Base-by-base conservation (phyloP, 1,284 basidiomycete species). In the Moesziomyces antarcticus region DNA sequence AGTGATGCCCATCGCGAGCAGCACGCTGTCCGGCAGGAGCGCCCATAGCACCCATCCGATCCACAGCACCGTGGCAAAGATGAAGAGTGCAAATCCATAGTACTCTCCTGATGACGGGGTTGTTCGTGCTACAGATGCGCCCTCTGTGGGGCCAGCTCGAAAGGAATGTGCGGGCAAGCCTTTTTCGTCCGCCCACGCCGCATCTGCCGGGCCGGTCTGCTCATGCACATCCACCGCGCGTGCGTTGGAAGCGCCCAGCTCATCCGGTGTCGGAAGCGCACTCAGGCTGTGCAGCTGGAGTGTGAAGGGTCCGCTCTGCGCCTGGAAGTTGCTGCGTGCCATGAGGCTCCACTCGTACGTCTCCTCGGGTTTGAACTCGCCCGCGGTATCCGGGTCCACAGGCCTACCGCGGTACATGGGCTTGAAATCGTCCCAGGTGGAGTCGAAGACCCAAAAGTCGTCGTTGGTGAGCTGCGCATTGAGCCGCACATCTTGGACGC, bases 341-440 rank as follows among this genome's bases (percentile, higher is more conserved):
- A 80, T 80, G 49, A 80, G 43, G 67, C 78, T 77, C 72, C 73
- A 80, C 48, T 75, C 73, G 51, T 63, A 42, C 13, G 75, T 72
- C 24, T 77, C 27, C 18, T 67, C 54, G 0, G 78, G 69, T 3
- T 37, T 10, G 37, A 80, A 72, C 21, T 65, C 51, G 27, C 60
- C 61, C 4, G 73, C 75, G 7, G 51, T 55, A 21, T 72, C 68
- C 1, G 56, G 33, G 56, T 67, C 63, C 21, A 86, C 77, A 6
- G 84, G 82, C 51, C 82, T 76, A 5, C 87, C 87, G 21, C 87
- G 62, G 65, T 87, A 88, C 2, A 80, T 83, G 10, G 86, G 78
- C 58, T 75, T 80, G 75, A 88, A 87, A 7, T 84, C 83, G 16
- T 77, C 49, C 84, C 85, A 87, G 3, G 54, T 63, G 22, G 85